These are phyloP conservation scores for Manihot esculenta DNA, from an alignment of 441 rosid genomes.

Conservation along the genomic window DNA sequence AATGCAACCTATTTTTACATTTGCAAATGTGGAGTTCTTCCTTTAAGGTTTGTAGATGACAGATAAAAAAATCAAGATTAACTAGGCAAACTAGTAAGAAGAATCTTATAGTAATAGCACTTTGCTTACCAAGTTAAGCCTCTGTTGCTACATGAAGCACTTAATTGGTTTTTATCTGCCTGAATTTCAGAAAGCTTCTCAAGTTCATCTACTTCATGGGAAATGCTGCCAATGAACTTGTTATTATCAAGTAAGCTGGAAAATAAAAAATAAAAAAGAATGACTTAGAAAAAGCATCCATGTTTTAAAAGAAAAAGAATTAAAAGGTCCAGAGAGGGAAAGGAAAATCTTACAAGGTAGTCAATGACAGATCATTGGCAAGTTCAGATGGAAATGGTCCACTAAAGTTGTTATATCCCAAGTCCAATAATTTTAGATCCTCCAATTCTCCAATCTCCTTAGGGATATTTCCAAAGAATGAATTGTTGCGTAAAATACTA, in stretches of 20 bases:
- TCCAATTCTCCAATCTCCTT: conserved; percentile 65
- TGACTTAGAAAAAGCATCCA: conserved; percentile 15
- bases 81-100: background rate
- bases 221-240: conserved; percentile 33
- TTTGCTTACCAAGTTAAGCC: conserved; percentile 32
- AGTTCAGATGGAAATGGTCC: conserved; percentile 51
- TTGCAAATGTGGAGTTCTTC: background rate
- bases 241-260: conserved; percentile 60
- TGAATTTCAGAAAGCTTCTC: conserved; percentile 43
- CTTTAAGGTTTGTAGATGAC: background rate
- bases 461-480: conserved; percentile 68
- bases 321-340: conserved; percentile 1
- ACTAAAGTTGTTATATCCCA: conserved; percentile 77
- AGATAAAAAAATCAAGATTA: too few relatives aligned
- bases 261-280: conserved; percentile 15
- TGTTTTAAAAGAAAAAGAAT: background rate
- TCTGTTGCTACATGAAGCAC: conserved; percentile 28
- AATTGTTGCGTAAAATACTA: conserved; percentile 81
- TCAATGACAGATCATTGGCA: conserved; percentile 39
- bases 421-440: conserved; percentile 76
- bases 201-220: conserved; percentile 44
- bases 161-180: conserved; percentile 33
- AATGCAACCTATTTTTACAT: background rate
- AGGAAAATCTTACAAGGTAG: conserved; percentile 42
- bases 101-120: background rate